phyloP scores from a whole-genome alignment of 2,329 filamentous ascomycete genomes.

The Massarina eburnea region DNA sequence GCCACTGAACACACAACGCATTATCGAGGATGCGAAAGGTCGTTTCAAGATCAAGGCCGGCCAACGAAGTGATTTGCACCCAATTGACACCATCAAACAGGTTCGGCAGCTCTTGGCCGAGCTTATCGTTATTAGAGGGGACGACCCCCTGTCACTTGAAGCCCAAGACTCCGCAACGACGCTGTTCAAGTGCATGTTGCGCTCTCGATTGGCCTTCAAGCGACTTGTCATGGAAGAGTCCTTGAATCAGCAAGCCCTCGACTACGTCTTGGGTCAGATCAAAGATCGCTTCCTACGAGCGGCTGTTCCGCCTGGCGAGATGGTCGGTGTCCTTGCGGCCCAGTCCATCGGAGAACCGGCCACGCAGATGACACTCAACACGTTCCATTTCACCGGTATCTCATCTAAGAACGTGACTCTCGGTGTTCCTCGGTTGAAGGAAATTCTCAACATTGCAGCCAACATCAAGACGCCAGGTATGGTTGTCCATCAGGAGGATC shows the following conservation, averaged over 20 bases:
- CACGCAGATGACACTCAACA: slow-evolving; percentile 99
- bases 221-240: slow-evolving; percentile 83
- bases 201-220: slow-evolving; percentile 90
- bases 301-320: slow-evolving; percentile 89
- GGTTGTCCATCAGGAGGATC: slow-evolving; percentile 78
- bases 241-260: slow-evolving; percentile 87
- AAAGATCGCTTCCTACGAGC: slow-evolving; percentile 85
- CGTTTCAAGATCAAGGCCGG: slow-evolving; percentile 84
- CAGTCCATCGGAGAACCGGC: slow-evolving; percentile 99
- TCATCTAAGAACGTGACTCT: slow-evolving; percentile 99
- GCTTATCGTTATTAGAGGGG: slow-evolving; percentile 82
- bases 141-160: slow-evolving; percentile 78
- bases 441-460: slow-evolving; percentile 96
- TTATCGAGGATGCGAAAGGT: slow-evolving; percentile 86
- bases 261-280: slow-evolving; percentile 87
- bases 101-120: slow-evolving; percentile 74
- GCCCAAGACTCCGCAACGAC: slow-evolving; percentile 87
- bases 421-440: slow-evolving; percentile 97
- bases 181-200: slow-evolving; percentile 87
- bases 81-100: slow-evolving; percentile 79
- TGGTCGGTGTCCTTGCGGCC: slow-evolving; percentile 96
- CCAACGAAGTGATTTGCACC: slow-evolving; percentile 84
- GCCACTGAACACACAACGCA: slow-evolving; percentile 86
- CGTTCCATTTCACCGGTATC: slow-evolving; percentile 99
- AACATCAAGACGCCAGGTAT: slow-evolving; percentile 99